Evolutionary conservation across 2,329 filamentous ascomycete genomes (phyloP).

Genomic region (Aspergillus sojae): DNA sequence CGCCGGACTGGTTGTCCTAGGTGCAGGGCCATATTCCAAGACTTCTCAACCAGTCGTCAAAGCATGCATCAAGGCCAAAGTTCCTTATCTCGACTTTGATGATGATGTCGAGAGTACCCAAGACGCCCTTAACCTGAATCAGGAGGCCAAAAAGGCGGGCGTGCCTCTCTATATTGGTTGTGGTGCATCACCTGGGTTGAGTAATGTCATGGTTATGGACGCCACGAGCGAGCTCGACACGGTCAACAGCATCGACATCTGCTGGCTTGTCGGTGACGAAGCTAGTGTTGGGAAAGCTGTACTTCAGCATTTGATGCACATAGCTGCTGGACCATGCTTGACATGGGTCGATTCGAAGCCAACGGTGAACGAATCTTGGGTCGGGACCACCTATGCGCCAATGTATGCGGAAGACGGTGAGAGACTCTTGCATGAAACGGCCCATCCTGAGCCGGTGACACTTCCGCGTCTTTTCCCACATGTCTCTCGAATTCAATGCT

Average conservation of each 20-base stretch:
- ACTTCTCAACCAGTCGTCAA: slow-evolving; percentile 7
- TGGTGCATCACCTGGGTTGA: slow-evolving; percentile 12
- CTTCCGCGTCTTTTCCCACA: slow-evolving; percentile 17
- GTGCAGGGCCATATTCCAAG: slow-evolving; percentile 4
- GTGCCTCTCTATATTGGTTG: slow-evolving; percentile 13
- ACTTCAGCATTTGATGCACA: slow-evolving; percentile 22
- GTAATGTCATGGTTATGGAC: slow-evolving; percentile 13
- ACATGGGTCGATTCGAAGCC: slow-evolving; percentile 16
- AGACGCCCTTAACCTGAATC: slow-evolving; percentile 1
- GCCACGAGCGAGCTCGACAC: slow-evolving; percentile 13
- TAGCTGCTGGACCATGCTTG: slow-evolving; percentile 19
- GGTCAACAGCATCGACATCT: slow-evolving; percentile 18
- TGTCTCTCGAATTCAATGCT: slow-evolving; percentile 15
- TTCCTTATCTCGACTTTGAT: slow-evolving; percentile 15
- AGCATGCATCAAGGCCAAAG: slow-evolving; percentile 11
- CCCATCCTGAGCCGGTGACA: slow-evolving; percentile 20
- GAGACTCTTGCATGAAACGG: slow-evolving; percentile 18
- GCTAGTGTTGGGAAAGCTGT: slow-evolving; percentile 17
- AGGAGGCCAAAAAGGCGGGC: slow-evolving; percentile 2
- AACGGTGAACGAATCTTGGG: slow-evolving; percentile 18
- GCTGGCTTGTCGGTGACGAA: slow-evolving; percentile 21
- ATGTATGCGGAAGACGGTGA: slow-evolving; percentile 7
- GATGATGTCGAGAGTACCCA: slow-evolving; percentile 16
- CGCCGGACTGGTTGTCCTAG: slow-evolving; percentile 5
- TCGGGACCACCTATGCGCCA: slow-evolving; percentile 19